Base-by-base conservation (phyloP, 257 asterid genomes). In the Hygrophila difformis region DNA sequence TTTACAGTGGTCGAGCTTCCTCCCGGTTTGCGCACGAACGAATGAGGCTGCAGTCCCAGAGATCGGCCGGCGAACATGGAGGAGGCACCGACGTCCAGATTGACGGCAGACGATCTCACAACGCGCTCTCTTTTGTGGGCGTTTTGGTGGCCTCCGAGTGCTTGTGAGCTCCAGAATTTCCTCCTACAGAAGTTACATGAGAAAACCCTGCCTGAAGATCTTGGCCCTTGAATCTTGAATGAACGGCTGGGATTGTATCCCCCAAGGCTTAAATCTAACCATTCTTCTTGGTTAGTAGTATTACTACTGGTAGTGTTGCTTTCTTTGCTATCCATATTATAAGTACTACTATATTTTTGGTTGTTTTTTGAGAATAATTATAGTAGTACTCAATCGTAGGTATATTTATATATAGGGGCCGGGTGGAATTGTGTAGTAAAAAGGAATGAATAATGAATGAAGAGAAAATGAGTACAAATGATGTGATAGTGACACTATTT, bases 61-160 rank as follows among this genome's bases (percentile, higher is more conserved):
- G 88, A 72, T 66, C 82, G n/a, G n/a, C n/a, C n/a, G n/a, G n/a
- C 55, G 40, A 63, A 42, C 68, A 63, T 55, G 57, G 74, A 52
- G 44, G 41, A n/a, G n/a, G n/a, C 44, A 22, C 56, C 53, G 37
- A 63, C 17, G 7, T 75, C 73, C 44, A 52, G 44, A 36, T 58
- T 19, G 63, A 58, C 24, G 79, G 67, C 34, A 59, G 79, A 47
- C 66, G 66, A 26, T 65, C 57, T 26, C 79, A 63, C 9, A 69
- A 64, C 4, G 81, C 79, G 1, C 85, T 79, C 94, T 53, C 83
- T 74, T 64, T 70, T 79, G 69, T 84, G 93, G n/a, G 88, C 94
- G 52, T 84, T 84, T 56, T 84, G 93, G 57, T 84, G 94, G 1
- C 94, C 94, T 4, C 94, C 93, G 51, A 84, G 57, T 47, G 94